Evolutionary conservation across 2,329 filamentous ascomycete genomes (phyloP).

Genomic region (Calonectria leucothoes): DNA sequence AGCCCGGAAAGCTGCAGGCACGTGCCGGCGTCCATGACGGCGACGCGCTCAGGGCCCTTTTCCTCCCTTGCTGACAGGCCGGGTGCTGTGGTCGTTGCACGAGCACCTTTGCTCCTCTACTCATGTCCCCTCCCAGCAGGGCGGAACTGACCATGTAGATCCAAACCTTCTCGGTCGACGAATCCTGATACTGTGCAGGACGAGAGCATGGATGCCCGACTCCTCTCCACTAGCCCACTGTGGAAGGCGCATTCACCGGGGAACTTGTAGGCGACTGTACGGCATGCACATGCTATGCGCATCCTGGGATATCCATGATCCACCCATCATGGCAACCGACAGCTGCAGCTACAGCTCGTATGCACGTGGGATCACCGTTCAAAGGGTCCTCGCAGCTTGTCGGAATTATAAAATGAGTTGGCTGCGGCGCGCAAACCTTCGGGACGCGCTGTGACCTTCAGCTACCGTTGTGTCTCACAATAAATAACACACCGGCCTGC

Average conservation of each 20-base stretch:
- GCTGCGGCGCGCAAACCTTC: conserved; percentile 22
- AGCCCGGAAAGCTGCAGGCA: conserved; percentile 30
- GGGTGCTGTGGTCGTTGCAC: conserved; percentile 20
- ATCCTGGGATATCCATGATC: conserved; percentile 26
- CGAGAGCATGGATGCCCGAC: conserved; percentile 25
- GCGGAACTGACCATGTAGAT: conserved; percentile 35
- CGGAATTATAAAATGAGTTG: conserved; percentile 37
- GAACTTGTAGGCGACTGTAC: conserved; percentile 23
- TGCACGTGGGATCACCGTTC: conserved; percentile 21
- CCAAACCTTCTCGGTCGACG: conserved; percentile 28
- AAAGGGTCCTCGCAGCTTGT: not conserved
- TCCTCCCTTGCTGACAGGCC: not conserved
- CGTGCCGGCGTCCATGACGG: conserved; percentile 36
- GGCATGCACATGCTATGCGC: not conserved
- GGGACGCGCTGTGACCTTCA: conserved; percentile 20
- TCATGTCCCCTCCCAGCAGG: conserved; percentile 24
- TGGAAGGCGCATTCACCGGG: conserved; percentile 32
- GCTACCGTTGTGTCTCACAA: conserved; percentile 29
- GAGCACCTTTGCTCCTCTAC: conserved; percentile 17
- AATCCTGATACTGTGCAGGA: conserved; percentile 32
- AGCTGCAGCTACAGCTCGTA: conserved; percentile 6
- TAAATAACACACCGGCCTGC: conserved; percentile 11
- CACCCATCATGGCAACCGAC: conserved; percentile 11
- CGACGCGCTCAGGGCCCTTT: conserved; percentile 33
- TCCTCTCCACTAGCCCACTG: conserved; percentile 32